Base-by-base conservation (phyloP, 257 asterid species). In the Leonotis leonurus region DNA sequence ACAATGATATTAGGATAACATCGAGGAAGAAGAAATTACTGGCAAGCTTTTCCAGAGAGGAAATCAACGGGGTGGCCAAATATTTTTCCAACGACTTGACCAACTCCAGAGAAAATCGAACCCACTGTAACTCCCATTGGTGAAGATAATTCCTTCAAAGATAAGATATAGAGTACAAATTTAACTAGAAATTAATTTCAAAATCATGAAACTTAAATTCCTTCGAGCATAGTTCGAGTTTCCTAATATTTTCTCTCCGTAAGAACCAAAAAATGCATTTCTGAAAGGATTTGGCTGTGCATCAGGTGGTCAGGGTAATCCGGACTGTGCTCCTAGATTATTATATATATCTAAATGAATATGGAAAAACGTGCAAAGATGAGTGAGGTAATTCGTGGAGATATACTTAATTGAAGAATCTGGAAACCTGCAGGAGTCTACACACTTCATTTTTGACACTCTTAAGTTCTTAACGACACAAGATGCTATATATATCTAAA, bases 61-160 rank as follows among this genome's bases (percentile, higher is more conserved):
- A 86, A 86, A 56, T 86, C 93, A 26, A 89, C 84, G 58, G 96
- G 95, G 60, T 86, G 96, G 7, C 96, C 95, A 7, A 89, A 62
- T 46, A 75, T 22, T 10, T 70, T 81, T 27, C 83, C 85, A 29
- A 82, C 5, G 10, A 72, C 72, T 71, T 80, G 81, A 40, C 77
- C 79, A 49, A 86, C 16, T 56, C 95, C 93, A 1, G 78, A 68
- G 32, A 75, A 51, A 20, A 83, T 18, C 11, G 95, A 71, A 22
- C 84, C 80, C 41, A 80, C 60, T 4, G 73, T 69, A 68, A 79
- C 82, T 57, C 84, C 97, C 95, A 89, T 88, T 60, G 73, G 67
- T 24, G n/a, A n/a, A n/a, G n/a, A n/a, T n/a, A n/a, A n/a, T n/a
- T n/a, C n/a, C n/a, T n/a, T n/a, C n/a, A n/a, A n/a, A n/a, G n/a